phyloP scores from a whole-genome alignment of 192 early-diverging fungal species.

The Umbelopsis ramanniana region DNA sequence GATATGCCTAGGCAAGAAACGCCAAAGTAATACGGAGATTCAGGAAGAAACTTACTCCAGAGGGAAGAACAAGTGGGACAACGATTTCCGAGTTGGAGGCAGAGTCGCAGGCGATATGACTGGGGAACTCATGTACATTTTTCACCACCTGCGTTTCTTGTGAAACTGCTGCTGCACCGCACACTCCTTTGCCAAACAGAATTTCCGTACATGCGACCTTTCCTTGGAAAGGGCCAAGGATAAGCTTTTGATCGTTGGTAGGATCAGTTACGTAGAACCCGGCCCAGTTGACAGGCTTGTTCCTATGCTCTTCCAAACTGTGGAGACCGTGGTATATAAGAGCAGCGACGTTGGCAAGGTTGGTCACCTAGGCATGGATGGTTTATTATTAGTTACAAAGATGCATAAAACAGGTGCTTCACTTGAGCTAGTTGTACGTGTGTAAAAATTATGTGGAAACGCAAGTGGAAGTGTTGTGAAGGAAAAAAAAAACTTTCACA shows the following conservation, averaged over 20 bases:
- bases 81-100: conserved; percentile 86
- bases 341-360: conserved; percentile 82
- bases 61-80: conserved; percentile 62
- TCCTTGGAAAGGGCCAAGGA: conserved; percentile 92
- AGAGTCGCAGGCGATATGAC: conserved; percentile 93
- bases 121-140: conserved; percentile 82
- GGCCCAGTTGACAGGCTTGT: conserved; percentile 75
- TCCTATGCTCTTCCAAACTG: conserved; percentile 61
- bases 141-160: conserved; percentile 63
- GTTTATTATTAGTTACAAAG: neutral
- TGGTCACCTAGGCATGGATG: conserved; percentile 56
- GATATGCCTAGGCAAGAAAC: neutral
- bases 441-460: no score
- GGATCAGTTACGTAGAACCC: conserved; percentile 81
- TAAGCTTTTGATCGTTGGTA: conserved; percentile 47
- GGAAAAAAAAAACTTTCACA: neutral
- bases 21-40: neutral
- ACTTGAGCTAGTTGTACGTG: no score
- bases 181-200: conserved; percentile 84
- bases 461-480: neutral
- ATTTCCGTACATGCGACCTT: conserved; percentile 89
- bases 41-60: conserved; percentile 16
- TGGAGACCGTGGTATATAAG: conserved; percentile 79
- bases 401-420: no score
- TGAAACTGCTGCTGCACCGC: conserved; percentile 77